These are phyloP conservation scores for Dioscorea dumetorum DNA, from an alignment of 106 monocot species.

Conservation along the genomic window DNA sequence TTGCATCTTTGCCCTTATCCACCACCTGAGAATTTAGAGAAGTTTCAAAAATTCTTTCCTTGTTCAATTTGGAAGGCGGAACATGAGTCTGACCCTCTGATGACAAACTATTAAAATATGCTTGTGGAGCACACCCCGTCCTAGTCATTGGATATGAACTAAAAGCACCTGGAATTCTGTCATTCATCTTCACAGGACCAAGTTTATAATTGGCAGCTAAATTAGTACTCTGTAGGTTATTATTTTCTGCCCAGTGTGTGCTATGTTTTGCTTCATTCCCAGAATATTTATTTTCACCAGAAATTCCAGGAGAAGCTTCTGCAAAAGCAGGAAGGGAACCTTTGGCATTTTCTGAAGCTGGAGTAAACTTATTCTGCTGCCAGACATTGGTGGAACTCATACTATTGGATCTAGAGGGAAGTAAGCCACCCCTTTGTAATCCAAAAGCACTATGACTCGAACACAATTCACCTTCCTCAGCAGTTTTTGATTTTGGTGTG, in stretches of 20 bases:
- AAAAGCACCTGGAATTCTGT: conserved; percentile 38
- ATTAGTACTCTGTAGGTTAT: conserved; percentile 10
- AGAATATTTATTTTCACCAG: conserved; percentile 15
- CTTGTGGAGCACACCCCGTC: conserved; percentile 25
- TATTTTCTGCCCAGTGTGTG: conserved; percentile 15
- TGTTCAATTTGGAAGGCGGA: conserved; percentile 22
- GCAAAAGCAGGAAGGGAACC: conserved; percentile 26
- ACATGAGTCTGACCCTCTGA: conserved; percentile 27
- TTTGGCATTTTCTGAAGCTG: conserved; percentile 32
- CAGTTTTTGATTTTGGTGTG: conserved; percentile 27
- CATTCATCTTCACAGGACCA: conserved; percentile 25
- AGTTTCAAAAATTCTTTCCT: conserved; percentile 26
- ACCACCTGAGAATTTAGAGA: conserved; percentile 30
- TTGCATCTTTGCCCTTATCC: conserved; percentile 46
- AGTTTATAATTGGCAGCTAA: conserved; percentile 8
- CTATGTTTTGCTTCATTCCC: conserved; percentile 23
- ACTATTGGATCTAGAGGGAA: conserved; percentile 23
- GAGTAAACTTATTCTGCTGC: conserved; percentile 49
- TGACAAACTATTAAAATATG: conserved; percentile 12
- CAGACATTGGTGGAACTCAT: conserved; percentile 33
- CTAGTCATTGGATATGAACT: conserved; percentile 36
- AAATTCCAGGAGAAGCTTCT: conserved; percentile 24
- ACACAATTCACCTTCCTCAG: conserved; percentile 46
- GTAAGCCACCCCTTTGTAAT: conserved; percentile 41
- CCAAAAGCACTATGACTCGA: conserved; percentile 40